Evolutionary conservation across 2,329 filamentous ascomycete genomes (phyloP).

Genomic region (Aspergillus quadricinctus): DNA sequence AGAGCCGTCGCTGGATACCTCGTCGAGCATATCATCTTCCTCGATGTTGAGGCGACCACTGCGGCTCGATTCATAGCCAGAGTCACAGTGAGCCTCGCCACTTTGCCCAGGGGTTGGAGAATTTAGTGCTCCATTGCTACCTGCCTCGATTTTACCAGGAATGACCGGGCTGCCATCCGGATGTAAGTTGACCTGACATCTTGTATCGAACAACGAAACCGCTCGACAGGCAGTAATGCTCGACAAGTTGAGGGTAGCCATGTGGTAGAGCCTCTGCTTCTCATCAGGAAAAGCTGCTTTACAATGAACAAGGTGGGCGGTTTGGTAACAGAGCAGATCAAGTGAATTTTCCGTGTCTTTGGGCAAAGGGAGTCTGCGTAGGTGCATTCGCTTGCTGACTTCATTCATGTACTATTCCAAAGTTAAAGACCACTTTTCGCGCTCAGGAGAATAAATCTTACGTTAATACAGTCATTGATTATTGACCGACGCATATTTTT

Average conservation of each 20-base stretch:
- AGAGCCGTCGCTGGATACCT: conserved; percentile 1
- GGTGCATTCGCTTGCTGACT: conserved; percentile 11
- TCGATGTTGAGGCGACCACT: not conserved
- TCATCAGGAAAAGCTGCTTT: conserved; percentile 14
- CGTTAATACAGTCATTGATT: conserved; percentile 5
- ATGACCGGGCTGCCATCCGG: not conserved
- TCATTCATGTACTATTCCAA: conserved; percentile 12
- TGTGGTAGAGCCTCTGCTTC: conserved; percentile 12
- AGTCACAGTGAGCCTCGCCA: not conserved
- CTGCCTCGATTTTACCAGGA: not conserved
- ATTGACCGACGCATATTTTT: conserved; percentile 6
- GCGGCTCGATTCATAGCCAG: not conserved
- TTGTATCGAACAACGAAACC: conserved; percentile 17
- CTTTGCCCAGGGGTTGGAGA: not conserved
- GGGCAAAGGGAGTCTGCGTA: conserved; percentile 6
- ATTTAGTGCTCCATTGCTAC: not conserved
- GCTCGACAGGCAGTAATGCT: conserved; percentile 12
- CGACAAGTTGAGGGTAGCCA: conserved; percentile 11
- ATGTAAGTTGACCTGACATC: conserved; percentile 3
- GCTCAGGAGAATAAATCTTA: not conserved
- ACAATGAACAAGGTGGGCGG: conserved; percentile 7
- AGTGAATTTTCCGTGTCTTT: conserved; percentile 10
- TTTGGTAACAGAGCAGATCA: conserved; percentile 12
- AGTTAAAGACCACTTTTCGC: not conserved
- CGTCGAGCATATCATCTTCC: conserved; percentile 1